phyloP scores from a whole-genome alignment of 805 yeast species.

The Sugiyamaella americana region DNA sequence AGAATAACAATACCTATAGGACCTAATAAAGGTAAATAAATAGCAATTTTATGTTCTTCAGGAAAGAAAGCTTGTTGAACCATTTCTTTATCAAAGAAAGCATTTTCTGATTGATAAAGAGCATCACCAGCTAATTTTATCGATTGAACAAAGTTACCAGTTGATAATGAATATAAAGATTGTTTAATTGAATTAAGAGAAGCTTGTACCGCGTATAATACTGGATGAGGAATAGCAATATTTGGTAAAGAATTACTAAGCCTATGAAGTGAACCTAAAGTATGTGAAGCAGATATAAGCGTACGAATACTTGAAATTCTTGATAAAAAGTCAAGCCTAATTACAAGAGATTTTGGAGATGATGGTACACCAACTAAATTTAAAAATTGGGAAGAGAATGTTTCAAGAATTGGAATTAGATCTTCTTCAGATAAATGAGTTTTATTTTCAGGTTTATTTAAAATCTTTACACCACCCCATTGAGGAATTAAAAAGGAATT shows the following conservation, averaged over 20 bases:
- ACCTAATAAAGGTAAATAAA: conserved; percentile 83
- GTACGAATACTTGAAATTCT: conserved; percentile 56
- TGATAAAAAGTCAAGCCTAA: conserved; percentile 60
- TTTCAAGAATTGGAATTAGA: conserved; percentile 53
- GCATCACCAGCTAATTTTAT: conserved; percentile 47
- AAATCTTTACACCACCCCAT: conserved; percentile 75
- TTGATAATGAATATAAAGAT: conserved; percentile 33
- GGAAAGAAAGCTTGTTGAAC: conserved; percentile 93
- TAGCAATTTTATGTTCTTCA: conserved; percentile 91
- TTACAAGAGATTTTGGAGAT: conserved; percentile 50
- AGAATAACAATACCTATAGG: conserved; percentile 64
- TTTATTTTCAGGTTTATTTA: conserved; percentile 33
- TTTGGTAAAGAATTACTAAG: conserved; percentile 63
- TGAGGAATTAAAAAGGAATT: conserved; percentile 76
- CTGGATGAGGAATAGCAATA: conserved; percentile 77
- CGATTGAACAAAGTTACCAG: conserved; percentile 35
- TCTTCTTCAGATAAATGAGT: conserved; percentile 33
- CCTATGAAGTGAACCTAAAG: conserved; percentile 64
- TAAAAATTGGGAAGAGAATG: conserved; percentile 69
- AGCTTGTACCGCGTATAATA: conserved; percentile 48
- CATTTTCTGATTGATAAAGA: conserved; percentile 54
- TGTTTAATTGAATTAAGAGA: conserved; percentile 42
- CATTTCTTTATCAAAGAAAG: conserved; percentile 93
- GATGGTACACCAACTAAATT: conserved; percentile 64
- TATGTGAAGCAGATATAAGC: conserved; percentile 56